These are phyloP conservation scores for Psophocarpus tetragonolobus DNA, from an alignment of 306 rosid species.

Conservation along the genomic window DNA sequence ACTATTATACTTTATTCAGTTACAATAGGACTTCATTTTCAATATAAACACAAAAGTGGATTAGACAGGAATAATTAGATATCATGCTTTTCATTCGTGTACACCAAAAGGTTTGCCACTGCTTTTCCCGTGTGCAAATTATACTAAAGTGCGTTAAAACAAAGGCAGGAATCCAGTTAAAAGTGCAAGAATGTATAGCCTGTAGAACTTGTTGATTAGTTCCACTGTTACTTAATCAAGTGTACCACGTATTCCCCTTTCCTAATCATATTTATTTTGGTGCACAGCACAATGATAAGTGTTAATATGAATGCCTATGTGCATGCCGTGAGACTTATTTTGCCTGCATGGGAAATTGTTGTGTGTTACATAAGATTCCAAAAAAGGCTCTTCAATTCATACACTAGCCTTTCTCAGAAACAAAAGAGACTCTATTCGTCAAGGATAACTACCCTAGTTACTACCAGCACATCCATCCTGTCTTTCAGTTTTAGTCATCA, in stretches of 20 bases:
- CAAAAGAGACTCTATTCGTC: not conserved
- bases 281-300: slow-evolving; percentile 30
- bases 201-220: slow-evolving; percentile 35
- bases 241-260: slow-evolving; percentile 28
- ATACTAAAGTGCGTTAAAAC: slow-evolving; percentile 34
- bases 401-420: not conserved
- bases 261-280: slow-evolving; percentile 22
- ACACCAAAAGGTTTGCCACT: slow-evolving; percentile 23
- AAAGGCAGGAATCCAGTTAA: slow-evolving; percentile 71
- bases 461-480: slow-evolving; percentile 26
- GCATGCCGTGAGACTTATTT: slow-evolving; percentile 53
- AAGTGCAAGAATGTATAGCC: slow-evolving; percentile 35
- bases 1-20: slow-evolving; percentile 1
- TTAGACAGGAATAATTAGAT: slow-evolving; percentile 26
- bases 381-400: slow-evolving; percentile 27
- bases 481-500: not conserved
- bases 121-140: slow-evolving; percentile 24
- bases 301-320: slow-evolving; percentile 38
- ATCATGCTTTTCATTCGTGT: slow-evolving; percentile 37
- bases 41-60: slow-evolving; percentile 12
- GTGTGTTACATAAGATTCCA: slow-evolving; percentile 25
- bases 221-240: slow-evolving; percentile 38
- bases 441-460: slow-evolving; percentile 16
- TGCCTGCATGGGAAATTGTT: slow-evolving; percentile 25
- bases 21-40: not conserved